Conservation (phyloP, 768 basidiomycete genomes). For the Mycena galopus region DNA sequence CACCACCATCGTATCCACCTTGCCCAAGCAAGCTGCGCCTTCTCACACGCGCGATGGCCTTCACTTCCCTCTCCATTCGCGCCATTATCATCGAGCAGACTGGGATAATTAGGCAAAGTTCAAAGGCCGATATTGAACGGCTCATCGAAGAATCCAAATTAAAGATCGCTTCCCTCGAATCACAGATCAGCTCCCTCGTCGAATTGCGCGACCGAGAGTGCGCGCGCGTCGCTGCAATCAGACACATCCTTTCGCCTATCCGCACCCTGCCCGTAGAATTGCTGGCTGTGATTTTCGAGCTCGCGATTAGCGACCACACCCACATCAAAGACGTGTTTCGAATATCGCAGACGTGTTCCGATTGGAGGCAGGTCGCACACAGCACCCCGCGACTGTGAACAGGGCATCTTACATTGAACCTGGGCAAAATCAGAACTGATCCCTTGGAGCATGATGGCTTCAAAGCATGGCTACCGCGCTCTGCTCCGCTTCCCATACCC, state of each 20-base stretch:
- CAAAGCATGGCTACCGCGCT: neutral
- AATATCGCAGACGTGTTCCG: neutral
- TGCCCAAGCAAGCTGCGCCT: no score
- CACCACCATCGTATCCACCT: no score
- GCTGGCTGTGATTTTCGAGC: neutral
- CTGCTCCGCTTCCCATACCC: neutral
- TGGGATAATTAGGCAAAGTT: neutral
- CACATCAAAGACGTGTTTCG: neutral
- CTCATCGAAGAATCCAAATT: neutral
- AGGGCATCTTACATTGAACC: neutral
- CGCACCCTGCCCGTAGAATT: neutral
- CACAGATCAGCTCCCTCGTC: no score
- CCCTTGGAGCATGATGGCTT: neutral
- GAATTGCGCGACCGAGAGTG: no score
- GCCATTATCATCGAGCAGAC: neutral
- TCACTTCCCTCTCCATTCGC: no score
- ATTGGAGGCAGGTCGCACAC: conserved; percentile 2
- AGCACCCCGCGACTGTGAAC: conserved; percentile 7
- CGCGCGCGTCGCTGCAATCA: no score
- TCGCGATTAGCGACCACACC: neutral
- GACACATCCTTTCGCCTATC: no score
- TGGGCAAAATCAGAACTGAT: neutral
- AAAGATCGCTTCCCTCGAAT: no score
- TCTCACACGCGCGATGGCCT: no score
- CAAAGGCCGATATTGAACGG: neutral